Evolutionary conservation across 768 basidiomycete genomes (phyloP).

Genomic region (Asterophora lycoperdoides): DNA sequence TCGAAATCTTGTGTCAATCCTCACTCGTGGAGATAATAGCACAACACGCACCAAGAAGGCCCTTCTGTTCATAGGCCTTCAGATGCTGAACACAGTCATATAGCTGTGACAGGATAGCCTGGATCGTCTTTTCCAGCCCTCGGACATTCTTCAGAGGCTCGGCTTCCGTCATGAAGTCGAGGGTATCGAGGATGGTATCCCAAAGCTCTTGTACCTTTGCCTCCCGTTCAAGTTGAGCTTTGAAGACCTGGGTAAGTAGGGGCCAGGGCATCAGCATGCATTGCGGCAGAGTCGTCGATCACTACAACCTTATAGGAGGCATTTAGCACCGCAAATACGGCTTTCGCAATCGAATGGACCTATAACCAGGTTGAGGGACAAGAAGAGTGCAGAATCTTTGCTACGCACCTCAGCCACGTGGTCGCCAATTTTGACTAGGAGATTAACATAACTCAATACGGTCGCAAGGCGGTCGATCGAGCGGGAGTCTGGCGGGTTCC

Average conservation of each 20-base stretch:
- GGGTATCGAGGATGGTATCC: not conserved
- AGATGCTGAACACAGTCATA: not conserved
- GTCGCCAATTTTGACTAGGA: too few species aligned
- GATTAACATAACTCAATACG: too few species aligned
- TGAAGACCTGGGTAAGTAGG: not conserved
- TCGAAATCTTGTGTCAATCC: not conserved
- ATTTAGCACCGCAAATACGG: too few species aligned
- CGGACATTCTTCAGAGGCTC: not conserved
- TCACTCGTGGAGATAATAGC: not conserved
- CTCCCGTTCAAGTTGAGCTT: not conserved
- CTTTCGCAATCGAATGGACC: too few species aligned
- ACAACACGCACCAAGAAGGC: not conserved
- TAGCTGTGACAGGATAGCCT: not conserved
- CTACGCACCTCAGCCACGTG: too few species aligned
- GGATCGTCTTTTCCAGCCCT: not conserved
- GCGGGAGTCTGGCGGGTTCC: too few species aligned
- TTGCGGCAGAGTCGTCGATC: too few species aligned
- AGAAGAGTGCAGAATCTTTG: too few species aligned
- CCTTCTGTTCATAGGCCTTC: not conserved
- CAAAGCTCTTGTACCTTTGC: not conserved
- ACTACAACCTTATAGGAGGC: too few species aligned
- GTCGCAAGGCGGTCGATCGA: too few species aligned
- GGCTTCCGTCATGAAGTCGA: not conserved
- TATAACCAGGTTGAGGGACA: too few species aligned
- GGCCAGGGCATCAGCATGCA: too few species aligned